Base-by-base conservation (phyloP, 176 grass and related monocot species). In the Chloris gayana region DNA sequence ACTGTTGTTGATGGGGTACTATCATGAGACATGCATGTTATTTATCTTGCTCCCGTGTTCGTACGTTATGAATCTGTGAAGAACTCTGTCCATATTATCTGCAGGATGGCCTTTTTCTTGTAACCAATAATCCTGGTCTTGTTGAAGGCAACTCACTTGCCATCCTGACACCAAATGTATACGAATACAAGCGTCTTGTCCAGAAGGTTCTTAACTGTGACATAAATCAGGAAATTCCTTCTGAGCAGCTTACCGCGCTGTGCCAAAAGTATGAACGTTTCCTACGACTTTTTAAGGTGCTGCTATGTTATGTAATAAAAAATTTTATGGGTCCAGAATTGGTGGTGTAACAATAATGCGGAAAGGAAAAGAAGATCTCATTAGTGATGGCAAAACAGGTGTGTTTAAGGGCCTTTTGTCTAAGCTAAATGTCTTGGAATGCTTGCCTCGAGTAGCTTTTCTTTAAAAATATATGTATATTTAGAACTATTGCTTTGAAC, bases 341-440 rank as follows among this genome's bases (percentile, higher is more conserved):
- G 92, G 92, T 81, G 92, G 88, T 29, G 88, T 93, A 38, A 98
- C 92, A 35, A 93, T 98, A 86, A 84, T 98, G 70, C 63, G 64
- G 60, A 98, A 98, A 95, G 95, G 95, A 76, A 93, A 98, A 66
- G 69, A 42, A 61, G 95, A 98, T 84, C 41, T 95, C 56, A 89
- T 98, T 67, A 84, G 92, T 88, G 96, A 98, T 88, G 92, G 90
- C 66, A 83, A 91, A 95, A 93, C 88, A 91, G 96, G 96, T 98
- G 80, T 83, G 33, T 2, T 82, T n/a, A 29, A 64, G 17, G 71
- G 32, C 22, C 30, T n/a, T 26, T 35, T 80, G 3, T 14, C 33
- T 34, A 69, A 21, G 64, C 9, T 83, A 19, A 66, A 44, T 14
- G 14, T 60, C 7, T 60, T 60, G 12, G 27, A 26, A 41, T 26